These are phyloP conservation scores for Colletotrichum sp. DNA, from an alignment of 2,329 filamentous ascomycete genomes.

Conservation along the genomic window DNA sequence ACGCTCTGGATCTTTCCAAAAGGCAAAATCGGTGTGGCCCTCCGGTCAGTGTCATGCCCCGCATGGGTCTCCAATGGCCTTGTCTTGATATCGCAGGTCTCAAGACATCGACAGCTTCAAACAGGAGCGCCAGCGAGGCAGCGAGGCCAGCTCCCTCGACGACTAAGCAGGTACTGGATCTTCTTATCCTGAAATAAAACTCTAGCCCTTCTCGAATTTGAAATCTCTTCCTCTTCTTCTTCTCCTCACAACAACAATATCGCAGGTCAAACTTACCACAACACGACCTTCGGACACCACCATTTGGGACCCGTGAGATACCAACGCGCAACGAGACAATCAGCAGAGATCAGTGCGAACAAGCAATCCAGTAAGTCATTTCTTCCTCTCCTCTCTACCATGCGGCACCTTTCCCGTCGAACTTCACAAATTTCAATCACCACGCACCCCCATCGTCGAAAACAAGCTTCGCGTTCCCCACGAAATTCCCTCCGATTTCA, in stretches of 20 bases:
- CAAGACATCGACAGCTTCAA: background rate
- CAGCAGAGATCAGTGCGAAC: background rate
- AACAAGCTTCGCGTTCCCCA: background rate
- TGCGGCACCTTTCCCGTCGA: background rate
- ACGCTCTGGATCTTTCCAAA: background rate
- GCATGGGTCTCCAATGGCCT: background rate
- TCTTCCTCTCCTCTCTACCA: background rate
- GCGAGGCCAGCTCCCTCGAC: background rate
- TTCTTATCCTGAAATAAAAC: background rate
- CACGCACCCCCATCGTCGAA: background rate
- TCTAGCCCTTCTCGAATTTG: background rate
- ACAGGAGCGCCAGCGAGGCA: background rate
- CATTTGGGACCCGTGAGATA: background rate
- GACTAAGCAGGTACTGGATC: background rate
- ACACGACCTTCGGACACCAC: background rate
- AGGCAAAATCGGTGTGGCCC: background rate
- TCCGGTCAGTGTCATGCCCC: background rate
- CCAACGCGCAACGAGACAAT: background rate
- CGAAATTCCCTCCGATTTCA: background rate
- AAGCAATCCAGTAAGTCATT: background rate
- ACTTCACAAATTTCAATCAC: background rate
- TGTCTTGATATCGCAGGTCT: background rate
- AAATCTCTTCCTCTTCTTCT: background rate
- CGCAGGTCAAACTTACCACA: background rate
- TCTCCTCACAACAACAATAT: background rate